These are phyloP conservation scores for Neoboletus brunneissimus DNA, from an alignment of 768 basidiomycete species.

Conservation along the genomic window DNA sequence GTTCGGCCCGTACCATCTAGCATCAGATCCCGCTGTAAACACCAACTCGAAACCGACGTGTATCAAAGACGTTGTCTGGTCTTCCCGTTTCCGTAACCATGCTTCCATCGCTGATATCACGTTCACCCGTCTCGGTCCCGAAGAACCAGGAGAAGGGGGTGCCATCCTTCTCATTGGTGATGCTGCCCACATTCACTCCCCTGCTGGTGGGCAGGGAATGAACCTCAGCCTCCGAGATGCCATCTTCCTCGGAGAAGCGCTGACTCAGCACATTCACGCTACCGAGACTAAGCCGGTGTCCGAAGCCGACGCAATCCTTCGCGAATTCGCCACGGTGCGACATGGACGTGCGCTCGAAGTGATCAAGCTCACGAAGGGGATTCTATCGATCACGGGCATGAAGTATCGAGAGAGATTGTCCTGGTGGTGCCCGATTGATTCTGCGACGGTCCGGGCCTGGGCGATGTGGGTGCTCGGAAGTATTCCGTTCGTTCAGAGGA, in stretches of 20 bases:
- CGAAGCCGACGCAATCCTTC: conserved; percentile 33
- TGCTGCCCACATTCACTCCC: conserved; percentile 55
- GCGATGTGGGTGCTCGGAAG: conserved; percentile 20
- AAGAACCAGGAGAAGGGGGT: conserved; percentile 10
- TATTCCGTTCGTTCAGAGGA: conserved; percentile 15
- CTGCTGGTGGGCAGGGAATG: conserved; percentile 57
- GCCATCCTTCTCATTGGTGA: conserved; percentile 38
- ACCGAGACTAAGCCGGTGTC: conserved; percentile 2
- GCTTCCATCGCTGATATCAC: conserved; percentile 42
- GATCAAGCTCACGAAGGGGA: conserved; percentile 40
- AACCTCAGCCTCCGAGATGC: conserved; percentile 58
- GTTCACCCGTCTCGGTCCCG: conserved; percentile 30
- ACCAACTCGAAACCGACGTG: conserved; percentile 25
- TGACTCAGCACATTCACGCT: conserved; percentile 36
- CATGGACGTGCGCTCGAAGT: conserved; percentile 40
- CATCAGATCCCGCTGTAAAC: conserved; percentile 37
- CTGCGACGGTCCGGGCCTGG: conserved; percentile 26
- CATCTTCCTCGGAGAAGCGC: conserved; percentile 41
- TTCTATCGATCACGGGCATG: conserved; percentile 26
- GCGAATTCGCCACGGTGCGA: conserved; percentile 36
- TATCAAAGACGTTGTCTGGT: conserved; percentile 42
- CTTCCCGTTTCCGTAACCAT: conserved; percentile 46
- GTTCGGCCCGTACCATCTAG: conserved; percentile 35
- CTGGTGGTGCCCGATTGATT: conserved; percentile 29
- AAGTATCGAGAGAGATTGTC: conserved; percentile 13